Base-by-base conservation (phyloP, 257 asterid species). In the Sherardia arvensis region DNA sequence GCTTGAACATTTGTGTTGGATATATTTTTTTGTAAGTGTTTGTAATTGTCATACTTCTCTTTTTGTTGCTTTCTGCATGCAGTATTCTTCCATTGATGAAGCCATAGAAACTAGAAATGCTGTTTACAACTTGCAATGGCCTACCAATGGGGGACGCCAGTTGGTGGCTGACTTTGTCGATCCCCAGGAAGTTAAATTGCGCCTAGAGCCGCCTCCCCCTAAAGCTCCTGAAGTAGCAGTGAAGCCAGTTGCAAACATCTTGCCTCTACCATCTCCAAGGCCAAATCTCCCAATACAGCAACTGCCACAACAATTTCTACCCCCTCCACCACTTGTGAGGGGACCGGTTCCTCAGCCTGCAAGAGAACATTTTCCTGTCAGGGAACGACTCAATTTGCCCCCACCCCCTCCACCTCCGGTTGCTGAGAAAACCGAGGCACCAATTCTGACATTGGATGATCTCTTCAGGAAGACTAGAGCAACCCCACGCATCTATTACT, bases 81-180 rank as follows among this genome's bases (percentile, higher is more conserved):
- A 90, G 97, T 87, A 81, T 74, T 72, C 97, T 66, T 81, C 95
- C 43, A 77, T 85, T 62, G 95, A 87, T 71, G 95, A 87, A 77
- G 97, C 95, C 65, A 73, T 74, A 65, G 87, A 80, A 75, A 87
- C 96, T 60, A 87, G 96, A 25, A 85, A 85, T 70, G 95, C 96
- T 62, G 86, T 87, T 25, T 91, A 91, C 86, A 82, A 87, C 75
- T 81, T 87, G 74, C 97, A 85, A 67, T 90, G 97, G 97, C 97
- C 97, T 23, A 40, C 84, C 9, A 85, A 90, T 45, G 97, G 97
- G 20, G 97, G 97, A 0, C 91, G 87, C 61, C 28, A 72, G 27
- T 74, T 90, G 81, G 80, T 73, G 30, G 95, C 88, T 2, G 97
- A 87, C 70, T 87, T 87, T 80, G 94, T 85, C 30, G 91, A 90